Evolutionary conservation across 108 stramenopile species (phyloP).

Genomic region (Parmales sp.): DNA sequence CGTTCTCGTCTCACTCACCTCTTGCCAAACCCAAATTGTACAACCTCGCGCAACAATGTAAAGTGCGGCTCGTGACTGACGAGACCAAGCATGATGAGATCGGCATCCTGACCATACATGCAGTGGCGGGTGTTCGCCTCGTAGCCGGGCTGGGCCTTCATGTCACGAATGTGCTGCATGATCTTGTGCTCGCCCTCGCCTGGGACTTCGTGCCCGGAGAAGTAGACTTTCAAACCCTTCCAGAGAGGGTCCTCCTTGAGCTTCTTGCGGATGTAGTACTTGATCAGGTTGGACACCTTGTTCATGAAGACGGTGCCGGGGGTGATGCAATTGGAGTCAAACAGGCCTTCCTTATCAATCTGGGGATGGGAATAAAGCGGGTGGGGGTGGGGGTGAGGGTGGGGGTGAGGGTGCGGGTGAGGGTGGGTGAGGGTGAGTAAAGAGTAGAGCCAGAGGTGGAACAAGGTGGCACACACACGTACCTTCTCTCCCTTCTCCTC

Average conservation of each 20-base stretch:
- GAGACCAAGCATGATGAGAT: conserved; percentile 97
- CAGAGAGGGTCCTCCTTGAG: conserved; percentile 91
- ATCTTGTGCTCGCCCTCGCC: conserved; percentile 99
- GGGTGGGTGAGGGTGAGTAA: no score
- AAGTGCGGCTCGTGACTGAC: conserved; percentile 97
- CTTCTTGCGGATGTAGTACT: conserved; percentile 86
- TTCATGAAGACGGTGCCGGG: conserved; percentile 97
- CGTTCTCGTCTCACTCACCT: no score
- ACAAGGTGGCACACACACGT: not conserved
- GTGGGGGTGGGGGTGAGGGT: no score
- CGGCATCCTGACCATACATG: conserved; percentile 98
- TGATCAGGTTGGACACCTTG: conserved; percentile 64
- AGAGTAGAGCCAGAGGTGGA: no score
- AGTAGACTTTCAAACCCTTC: conserved; percentile 79
- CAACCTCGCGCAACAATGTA: conserved; percentile 85
- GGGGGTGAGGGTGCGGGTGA: no score
- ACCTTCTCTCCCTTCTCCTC: not conserved
- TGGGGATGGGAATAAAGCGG: no score
- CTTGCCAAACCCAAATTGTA: conserved; percentile 66
- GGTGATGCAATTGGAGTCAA: conserved; percentile 98
- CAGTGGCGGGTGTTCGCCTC: conserved; percentile 89
- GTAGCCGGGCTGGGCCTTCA: conserved; percentile 65
- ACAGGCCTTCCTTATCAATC: conserved; percentile 49
- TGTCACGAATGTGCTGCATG: conserved; percentile 93
- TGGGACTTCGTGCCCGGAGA: conserved; percentile 93